phyloP scores from a whole-genome alignment of 768 basidiomycete genomes.

The Tylopilus felleus region DNA sequence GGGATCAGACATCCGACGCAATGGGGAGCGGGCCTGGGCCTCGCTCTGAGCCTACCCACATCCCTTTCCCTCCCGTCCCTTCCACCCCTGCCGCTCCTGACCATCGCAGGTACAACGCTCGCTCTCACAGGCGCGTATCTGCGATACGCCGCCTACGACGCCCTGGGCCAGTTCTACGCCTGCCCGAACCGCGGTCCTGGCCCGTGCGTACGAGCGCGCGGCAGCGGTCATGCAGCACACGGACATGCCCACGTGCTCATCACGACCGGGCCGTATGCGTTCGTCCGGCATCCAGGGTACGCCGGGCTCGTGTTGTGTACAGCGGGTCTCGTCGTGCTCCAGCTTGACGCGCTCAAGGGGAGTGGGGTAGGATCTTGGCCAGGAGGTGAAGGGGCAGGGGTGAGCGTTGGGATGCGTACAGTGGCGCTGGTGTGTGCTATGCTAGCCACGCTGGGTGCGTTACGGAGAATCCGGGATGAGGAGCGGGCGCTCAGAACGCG shows the following conservation, averaged over 20 bases:
- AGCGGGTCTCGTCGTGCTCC: slow-evolving; percentile 12
- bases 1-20: background rate
- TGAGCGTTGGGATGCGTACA: slow-evolving; percentile 20
- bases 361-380: background rate
- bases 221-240: background rate
- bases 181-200: slow-evolving; percentile 9
- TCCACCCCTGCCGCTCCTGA: background rate
- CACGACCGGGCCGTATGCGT: slow-evolving; percentile 25
- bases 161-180: slow-evolving; percentile 25
- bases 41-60: background rate
- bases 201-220: background rate
- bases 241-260: slow-evolving; percentile 24
- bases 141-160: slow-evolving; percentile 31
- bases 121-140: slow-evolving; percentile 40
- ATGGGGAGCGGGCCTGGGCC: background rate
- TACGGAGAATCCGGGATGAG: slow-evolving; percentile 11
- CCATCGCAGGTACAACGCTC: slow-evolving; percentile 38
- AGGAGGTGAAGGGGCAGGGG: slow-evolving; percentile 25
- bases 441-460: slow-evolving; percentile 1
- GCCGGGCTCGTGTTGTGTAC: slow-evolving; percentile 32
- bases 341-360: slow-evolving; percentile 3
- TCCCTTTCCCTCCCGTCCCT: background rate
- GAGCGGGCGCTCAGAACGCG: slow-evolving; percentile 9
- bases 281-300: slow-evolving; percentile 31
- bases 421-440: slow-evolving; percentile 11